A percentile compares a stretch with the other conserved stretches of the same genome.
Evolutionary conservation across 495 filamentous ascomycete species (phyloP).

Genomic region (Elaphomyces granulatus): DNA sequence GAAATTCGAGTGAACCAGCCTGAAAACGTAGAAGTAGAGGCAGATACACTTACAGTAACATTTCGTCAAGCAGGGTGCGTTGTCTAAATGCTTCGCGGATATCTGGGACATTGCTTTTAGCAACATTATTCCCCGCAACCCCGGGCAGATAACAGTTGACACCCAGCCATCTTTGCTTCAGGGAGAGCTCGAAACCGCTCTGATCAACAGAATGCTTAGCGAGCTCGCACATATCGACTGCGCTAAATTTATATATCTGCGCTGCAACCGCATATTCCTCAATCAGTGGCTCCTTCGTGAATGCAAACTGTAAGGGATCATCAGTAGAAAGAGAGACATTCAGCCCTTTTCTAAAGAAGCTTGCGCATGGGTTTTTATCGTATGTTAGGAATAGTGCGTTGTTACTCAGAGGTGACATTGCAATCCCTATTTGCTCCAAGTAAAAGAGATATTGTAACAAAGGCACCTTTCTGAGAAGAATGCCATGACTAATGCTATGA

Average conservation of each 20-base stretch:
- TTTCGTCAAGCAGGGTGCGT: constrained; percentile 66
- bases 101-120: constrained; percentile 91
- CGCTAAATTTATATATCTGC: constrained; percentile 94
- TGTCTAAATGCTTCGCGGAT: constrained; percentile 80
- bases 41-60: constrained; percentile 50
- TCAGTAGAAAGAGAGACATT: constrained; percentile 96
- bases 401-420: constrained; percentile 97
- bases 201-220: constrained; percentile 91
- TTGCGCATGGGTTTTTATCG: constrained; percentile 88
- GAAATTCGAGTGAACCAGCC: constrained; percentile 1
- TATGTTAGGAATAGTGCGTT: constrained; percentile 95
- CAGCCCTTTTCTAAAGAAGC: constrained; percentile 85
- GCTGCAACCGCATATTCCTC: constrained; percentile 97
- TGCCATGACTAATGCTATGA: constrained; percentile 94
- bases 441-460: constrained; percentile 96
- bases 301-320: constrained; percentile 94
- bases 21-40: constrained; percentile 3
- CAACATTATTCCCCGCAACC: constrained; percentile 70
- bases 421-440: constrained; percentile 92
- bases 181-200: constrained; percentile 75
- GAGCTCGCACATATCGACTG: constrained; percentile 97
- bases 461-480: constrained; percentile 85
- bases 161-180: constrained; percentile 88
- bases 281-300: constrained; percentile 95
- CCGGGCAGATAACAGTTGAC: constrained; percentile 57